Conservation (phyloP, 345 rosid species). For the Arabidopsis arenosa region DNA sequence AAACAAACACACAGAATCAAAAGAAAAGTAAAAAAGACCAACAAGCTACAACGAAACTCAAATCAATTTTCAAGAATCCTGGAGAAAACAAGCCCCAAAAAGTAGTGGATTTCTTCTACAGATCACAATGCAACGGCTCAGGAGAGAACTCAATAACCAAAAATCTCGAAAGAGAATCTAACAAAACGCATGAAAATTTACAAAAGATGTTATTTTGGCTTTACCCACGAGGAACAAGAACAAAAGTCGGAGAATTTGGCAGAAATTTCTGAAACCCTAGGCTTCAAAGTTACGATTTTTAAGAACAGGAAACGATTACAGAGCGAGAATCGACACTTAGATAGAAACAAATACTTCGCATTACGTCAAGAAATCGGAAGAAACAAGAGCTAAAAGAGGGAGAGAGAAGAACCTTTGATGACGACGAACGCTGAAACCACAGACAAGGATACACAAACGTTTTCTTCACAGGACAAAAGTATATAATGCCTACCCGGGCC, state of each 20-base stretch:
- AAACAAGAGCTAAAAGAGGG: neutral
- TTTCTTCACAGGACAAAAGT: neutral
- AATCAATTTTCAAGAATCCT: neutral
- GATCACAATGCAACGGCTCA: neutral
- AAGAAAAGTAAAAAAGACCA: neutral
- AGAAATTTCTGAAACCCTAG: slow-evolving; percentile 15
- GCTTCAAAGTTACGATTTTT: neutral
- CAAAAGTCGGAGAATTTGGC: neutral
- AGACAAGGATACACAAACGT: neutral
- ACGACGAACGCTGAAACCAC: neutral
- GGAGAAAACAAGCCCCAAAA: neutral
- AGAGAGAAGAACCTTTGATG: slow-evolving; percentile 30
- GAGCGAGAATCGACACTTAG: neutral
- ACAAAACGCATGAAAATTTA: slow-evolving; percentile 2
- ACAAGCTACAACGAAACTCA: slow-evolving; percentile 1
- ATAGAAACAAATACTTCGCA: neutral
- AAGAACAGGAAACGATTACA: neutral
- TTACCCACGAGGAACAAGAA: neutral
- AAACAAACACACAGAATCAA: neutral
- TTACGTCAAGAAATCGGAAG: neutral
- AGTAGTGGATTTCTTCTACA: neutral
- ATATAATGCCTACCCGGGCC: slow-evolving; percentile 4
- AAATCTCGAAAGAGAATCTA: neutral
- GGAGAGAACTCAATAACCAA: neutral
- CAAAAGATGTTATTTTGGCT: neutral